Evolutionary conservation across 768 basidiomycete species (phyloP), one percentile per base, ranked within the genome.

Genomic region (Suillus bovinus): DNA sequence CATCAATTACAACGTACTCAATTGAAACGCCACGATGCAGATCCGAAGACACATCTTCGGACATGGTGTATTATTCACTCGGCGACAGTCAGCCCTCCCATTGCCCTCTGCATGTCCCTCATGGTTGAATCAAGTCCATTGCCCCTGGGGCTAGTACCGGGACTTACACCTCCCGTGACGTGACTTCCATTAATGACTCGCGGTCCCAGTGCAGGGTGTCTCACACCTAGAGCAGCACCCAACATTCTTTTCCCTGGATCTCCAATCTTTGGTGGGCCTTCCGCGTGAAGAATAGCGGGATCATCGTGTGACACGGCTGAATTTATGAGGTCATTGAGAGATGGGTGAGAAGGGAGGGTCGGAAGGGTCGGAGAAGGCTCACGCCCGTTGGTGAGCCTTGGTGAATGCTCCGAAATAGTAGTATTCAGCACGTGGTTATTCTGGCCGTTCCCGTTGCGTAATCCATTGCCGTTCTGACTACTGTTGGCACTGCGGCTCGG

Each of bases 191-290:
- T 73, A 64, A 88, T 73, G 58, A 85, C 72, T 65, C 91, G 83
- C 41, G 87, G 86, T 24, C 82, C 84, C 62, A 93, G 78, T 42
- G 82, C 82, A 34, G 93, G 93, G 75, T 93, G 91, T 76, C 92
- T 83, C 63, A 94, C 83, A 50, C 93, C 93, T 61, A 94, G 79
- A 36, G 92, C 92, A 59, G 89, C 88, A 46, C 91, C 93, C 27
- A 94, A 81, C 92, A 94, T 94, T 70, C 93, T 82, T 78, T 91
- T 92, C 44, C 90, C 93, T 36, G 93, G 90, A 74, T 94, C 91
- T 39, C 93, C 93, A 68, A 94, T 93, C 70, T 88, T 84, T 24
- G 91, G 91, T n/a, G 86, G 87, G n/a, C 74, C 70, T 47, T 73
- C 71, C 3, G 76, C 74, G 22, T 77, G 74, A 57, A 91, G 71